These are phyloP conservation scores for Patellaria atrata DNA, from an alignment of 495 filamentous ascomycete genomes.

Conservation along the genomic window DNA sequence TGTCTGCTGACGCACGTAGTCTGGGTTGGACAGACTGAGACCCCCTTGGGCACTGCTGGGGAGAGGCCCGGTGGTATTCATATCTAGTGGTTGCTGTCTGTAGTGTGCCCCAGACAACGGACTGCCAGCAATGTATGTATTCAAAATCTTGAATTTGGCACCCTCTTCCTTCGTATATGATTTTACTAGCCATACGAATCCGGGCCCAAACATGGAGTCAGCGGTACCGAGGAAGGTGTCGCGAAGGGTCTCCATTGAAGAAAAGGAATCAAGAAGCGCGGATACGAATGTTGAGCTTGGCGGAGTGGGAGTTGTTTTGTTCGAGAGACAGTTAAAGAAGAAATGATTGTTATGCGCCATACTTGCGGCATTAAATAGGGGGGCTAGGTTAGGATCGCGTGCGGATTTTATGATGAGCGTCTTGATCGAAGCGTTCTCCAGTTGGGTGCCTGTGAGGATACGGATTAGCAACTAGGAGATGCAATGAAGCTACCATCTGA, in stretches of 20 bases:
- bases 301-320: slow-evolving; percentile 37
- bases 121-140: slow-evolving; percentile 82
- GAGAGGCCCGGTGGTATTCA: slow-evolving; percentile 43
- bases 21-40: slow-evolving; percentile 26
- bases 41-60: slow-evolving; percentile 22
- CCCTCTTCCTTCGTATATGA: slow-evolving; percentile 24
- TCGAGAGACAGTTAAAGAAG: no score
- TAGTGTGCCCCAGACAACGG: slow-evolving; percentile 76
- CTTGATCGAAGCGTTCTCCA: slow-evolving; percentile 43
- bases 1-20: slow-evolving; percentile 5
- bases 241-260: slow-evolving; percentile 66
- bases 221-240: slow-evolving; percentile 69
- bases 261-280: slow-evolving; percentile 51
- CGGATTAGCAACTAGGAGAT: slow-evolving; percentile 21
- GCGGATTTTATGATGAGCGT: slow-evolving; percentile 61
- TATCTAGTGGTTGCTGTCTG: slow-evolving; percentile 63
- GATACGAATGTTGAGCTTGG: slow-evolving; percentile 24
- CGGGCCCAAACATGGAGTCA: slow-evolving; percentile 85
- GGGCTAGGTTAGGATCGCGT: slow-evolving; percentile 58
- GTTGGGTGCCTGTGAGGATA: slow-evolving; percentile 29
- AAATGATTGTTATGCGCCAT: slow-evolving; percentile 96
- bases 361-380: slow-evolving; percentile 85
- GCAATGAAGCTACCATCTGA: slow-evolving; percentile 20
- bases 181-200: slow-evolving; percentile 83
- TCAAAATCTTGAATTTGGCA: slow-evolving; percentile 53